Evolutionary conservation across 1,284 basidiomycete species (phyloP).

Genomic region (Mrakiaceae sp.): DNA sequence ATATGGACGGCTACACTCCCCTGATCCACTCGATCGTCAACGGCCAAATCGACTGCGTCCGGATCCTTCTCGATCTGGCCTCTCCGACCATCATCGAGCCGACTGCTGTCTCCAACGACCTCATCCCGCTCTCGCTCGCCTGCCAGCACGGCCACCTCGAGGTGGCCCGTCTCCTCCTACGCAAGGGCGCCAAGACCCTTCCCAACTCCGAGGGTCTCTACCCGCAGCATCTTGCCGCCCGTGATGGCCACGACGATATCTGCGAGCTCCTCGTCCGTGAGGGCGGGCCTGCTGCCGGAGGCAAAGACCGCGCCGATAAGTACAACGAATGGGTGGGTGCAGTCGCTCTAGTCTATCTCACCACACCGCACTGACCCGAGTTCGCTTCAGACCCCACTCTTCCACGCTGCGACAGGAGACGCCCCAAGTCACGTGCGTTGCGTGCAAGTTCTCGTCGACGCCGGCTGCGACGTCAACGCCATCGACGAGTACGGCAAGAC

Average conservation of each 20-base stretch:
- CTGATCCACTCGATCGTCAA: slow-evolving; percentile 84
- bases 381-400: slow-evolving; percentile 57
- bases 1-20: slow-evolving; percentile 89
- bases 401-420: slow-evolving; percentile 88
- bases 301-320: slow-evolving; percentile 85
- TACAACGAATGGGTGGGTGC: slow-evolving; percentile 70
- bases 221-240: slow-evolving; percentile 95
- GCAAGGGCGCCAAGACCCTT: slow-evolving; percentile 63
- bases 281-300: slow-evolving; percentile 37
- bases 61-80: slow-evolving; percentile 58
- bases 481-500: slow-evolving; percentile 77
- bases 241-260: slow-evolving; percentile 77
- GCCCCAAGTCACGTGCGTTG: slow-evolving; percentile 48
- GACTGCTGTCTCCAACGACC: slow-evolving; percentile 42
- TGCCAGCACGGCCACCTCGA: slow-evolving; percentile 80
- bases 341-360: too few relatives aligned
- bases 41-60: slow-evolving; percentile 71
- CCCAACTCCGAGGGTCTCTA: slow-evolving; percentile 91
- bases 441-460: slow-evolving; percentile 63
- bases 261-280: slow-evolving; percentile 69
- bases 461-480: slow-evolving; percentile 61
- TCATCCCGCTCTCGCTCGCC: slow-evolving; percentile 81
- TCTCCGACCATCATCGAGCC: slow-evolving; percentile 44
- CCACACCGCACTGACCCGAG: too few relatives aligned
- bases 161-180: slow-evolving; percentile 65